Evolutionary conservation across 108 stramenopile genomes (phyloP), one percentile per base, ranked within the genome.

Genomic region (Skeletonema costatum): DNA sequence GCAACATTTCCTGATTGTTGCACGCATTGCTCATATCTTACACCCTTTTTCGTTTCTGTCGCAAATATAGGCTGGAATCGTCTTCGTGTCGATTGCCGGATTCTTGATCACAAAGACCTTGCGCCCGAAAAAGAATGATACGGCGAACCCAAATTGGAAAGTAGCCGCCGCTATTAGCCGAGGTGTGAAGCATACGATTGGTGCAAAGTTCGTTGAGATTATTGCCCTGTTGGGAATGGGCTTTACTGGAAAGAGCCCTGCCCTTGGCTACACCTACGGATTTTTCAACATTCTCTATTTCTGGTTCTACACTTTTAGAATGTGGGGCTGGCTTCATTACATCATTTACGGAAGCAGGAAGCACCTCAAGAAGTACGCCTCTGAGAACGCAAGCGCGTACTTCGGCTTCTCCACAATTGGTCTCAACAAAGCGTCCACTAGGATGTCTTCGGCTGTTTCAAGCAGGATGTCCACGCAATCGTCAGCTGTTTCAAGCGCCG

Each of bases 321-420:
- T 60, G 68, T 83, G 82, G 82, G 73, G 41, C 0, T 79, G 77
- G 66, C 17, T 83, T 17, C 73, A 73, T 42, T 83, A 83, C 56
- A 31, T 83, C 67, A 79, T 83, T 19, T 59, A 59, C 25, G 78
- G 82, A 21, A 75, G 56, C 74, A 63, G 82, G 42, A 83, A 80
- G 68, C 73, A 75, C 70, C 74, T 83, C 39, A 75, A 74, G 82
- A 80, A 64, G 41, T 79, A 70, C 60, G 59, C 72, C 33, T 13
- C 42, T 16, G 73, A 68, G 12, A 41, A 38, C n/a, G 72, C 66
- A 16, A 79, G 78, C 59, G 66, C 65, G 11, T 83, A 78, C 74
- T 83, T 79, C 56, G 82, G 82, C 29, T 80, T 83, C 50, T 64
- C 78, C 1, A 80, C 78, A 6, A 75, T 83, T 35, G 82, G 78